Evolutionary conservation across 768 basidiomycete genomes (phyloP).

Genomic region (Lactifluus pinguis): DNA sequence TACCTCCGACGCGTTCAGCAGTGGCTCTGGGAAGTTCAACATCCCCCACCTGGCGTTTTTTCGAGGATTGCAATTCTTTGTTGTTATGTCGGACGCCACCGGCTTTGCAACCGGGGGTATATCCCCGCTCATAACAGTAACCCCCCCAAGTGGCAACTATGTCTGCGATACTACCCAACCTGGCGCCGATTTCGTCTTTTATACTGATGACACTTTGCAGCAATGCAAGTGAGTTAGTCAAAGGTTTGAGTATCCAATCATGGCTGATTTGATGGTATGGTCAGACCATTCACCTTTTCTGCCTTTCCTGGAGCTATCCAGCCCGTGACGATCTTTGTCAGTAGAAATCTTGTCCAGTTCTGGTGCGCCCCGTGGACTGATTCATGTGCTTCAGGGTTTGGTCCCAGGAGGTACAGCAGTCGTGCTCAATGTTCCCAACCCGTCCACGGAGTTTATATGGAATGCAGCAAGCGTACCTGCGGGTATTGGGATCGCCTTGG

Average conservation of each 20-base stretch:
- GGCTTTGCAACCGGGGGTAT: conserved; percentile 63
- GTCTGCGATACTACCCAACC: conserved; percentile 43
- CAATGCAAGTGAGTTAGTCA: conserved; percentile 49
- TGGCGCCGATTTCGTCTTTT: conserved; percentile 38
- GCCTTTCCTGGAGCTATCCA: conserved; percentile 37
- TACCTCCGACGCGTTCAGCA: conserved; percentile 36
- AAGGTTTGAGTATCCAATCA: neutral
- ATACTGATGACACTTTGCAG: conserved; percentile 42
- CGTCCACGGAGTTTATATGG: conserved; percentile 43
- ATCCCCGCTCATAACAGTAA: conserved; percentile 38
- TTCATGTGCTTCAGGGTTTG: conserved; percentile 35
- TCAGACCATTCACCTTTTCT: conserved; percentile 19
- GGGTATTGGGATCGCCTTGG: conserved; percentile 50
- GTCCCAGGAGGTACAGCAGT: conserved; percentile 55
- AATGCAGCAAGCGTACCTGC: conserved; percentile 40
- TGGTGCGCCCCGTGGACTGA: conserved; percentile 3
- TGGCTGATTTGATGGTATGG: neutral
- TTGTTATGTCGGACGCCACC: conserved; percentile 66
- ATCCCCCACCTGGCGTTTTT: conserved; percentile 34
- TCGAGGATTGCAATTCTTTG: conserved; percentile 34
- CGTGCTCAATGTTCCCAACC: conserved; percentile 33
- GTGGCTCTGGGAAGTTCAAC: conserved; percentile 46
- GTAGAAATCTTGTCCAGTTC: conserved; percentile 15
- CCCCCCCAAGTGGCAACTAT: conserved; percentile 30
- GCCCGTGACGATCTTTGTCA: conserved; percentile 48